phyloP scores from a whole-genome alignment of 805 yeast species.

The Metschnikowia aberdeeniae region DNA sequence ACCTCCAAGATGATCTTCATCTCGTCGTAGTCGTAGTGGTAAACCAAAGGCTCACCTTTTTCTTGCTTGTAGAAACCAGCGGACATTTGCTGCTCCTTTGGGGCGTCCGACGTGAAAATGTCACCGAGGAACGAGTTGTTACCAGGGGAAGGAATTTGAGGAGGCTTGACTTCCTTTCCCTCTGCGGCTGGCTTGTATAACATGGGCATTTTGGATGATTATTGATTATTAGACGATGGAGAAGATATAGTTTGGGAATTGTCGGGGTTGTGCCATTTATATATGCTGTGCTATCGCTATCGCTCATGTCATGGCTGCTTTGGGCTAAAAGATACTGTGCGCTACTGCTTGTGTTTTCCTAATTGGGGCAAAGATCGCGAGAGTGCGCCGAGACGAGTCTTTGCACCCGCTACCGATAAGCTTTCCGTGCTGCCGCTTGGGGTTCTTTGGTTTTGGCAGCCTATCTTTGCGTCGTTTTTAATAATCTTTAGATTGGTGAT shows the following conservation, averaged over 20 bases:
- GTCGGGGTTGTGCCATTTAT: background rate
- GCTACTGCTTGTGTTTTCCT: background rate
- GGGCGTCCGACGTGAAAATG: conserved; percentile 56
- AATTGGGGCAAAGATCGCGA: background rate
- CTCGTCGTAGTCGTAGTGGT: conserved; percentile 61
- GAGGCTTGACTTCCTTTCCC: conserved; percentile 52
- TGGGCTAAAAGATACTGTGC: conserved; percentile 1
- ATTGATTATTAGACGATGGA: background rate
- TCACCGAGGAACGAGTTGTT: conserved; percentile 70
- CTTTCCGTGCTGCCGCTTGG: no score
- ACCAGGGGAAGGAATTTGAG: conserved; percentile 60
- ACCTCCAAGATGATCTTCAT: conserved; percentile 67
- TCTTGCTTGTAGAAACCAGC: conserved; percentile 71
- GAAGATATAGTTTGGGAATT: background rate
- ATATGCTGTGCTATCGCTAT: background rate
- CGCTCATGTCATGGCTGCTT: conserved; percentile 1
- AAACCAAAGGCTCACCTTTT: conserved; percentile 64
- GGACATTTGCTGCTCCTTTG: conserved; percentile 54
- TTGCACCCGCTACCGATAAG: background rate
- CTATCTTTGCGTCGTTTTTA: no score
- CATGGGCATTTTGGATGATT: conserved; percentile 46
- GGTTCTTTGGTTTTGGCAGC: no score
- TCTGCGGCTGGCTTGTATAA: conserved; percentile 49
- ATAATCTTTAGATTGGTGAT: no score
- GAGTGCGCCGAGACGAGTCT: background rate